Conservation (phyloP, 1,284 basidiomycete genomes). For the Leccinum angustisporum region DNA sequence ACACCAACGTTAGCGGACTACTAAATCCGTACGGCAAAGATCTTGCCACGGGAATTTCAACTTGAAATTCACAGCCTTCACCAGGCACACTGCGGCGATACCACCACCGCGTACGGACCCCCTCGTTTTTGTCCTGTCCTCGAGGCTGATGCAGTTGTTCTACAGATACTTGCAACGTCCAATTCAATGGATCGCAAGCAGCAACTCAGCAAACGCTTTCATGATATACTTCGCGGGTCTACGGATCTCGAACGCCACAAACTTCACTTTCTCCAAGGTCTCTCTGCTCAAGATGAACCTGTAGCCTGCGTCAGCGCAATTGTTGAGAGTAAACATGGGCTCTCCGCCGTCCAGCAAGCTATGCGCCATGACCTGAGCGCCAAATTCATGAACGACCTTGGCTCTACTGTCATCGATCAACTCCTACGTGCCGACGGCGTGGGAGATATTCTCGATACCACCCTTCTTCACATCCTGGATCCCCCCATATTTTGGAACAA, state of each 20-base stretch:
- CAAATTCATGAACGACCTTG: slow-evolving; percentile 47
- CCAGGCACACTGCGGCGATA: too few relatives aligned
- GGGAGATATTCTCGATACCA: slow-evolving; percentile 44
- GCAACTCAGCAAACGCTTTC: slow-evolving; percentile 28
- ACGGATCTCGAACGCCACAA: slow-evolving; percentile 17
- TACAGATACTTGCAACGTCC: not conserved
- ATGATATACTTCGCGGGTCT: slow-evolving; percentile 24
- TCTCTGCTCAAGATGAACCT: slow-evolving; percentile 43
- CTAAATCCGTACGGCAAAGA: too few relatives aligned
- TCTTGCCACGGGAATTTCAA: not conserved
- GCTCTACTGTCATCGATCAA: slow-evolving; percentile 40
- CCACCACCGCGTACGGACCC: too few relatives aligned
- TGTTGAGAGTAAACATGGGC: slow-evolving; percentile 40
- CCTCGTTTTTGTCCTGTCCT: not conserved
- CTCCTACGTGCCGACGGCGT: slow-evolving; percentile 42
- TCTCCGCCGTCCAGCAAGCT: slow-evolving; percentile 42
- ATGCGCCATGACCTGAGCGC: slow-evolving; percentile 44
- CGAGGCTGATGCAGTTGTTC: not conserved
- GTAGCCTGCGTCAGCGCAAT: slow-evolving; percentile 43
- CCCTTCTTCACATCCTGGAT: slow-evolving; percentile 45
- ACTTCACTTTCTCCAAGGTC: slow-evolving; percentile 47
- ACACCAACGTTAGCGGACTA: too few relatives aligned
- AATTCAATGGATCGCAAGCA: slow-evolving; percentile 23
- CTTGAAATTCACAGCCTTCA: too few relatives aligned
- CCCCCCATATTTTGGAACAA: slow-evolving; percentile 56